Evolutionary conservation across 1,284 basidiomycete species (phyloP).

Genomic region (Kalmanozyma brasiliensis): DNA sequence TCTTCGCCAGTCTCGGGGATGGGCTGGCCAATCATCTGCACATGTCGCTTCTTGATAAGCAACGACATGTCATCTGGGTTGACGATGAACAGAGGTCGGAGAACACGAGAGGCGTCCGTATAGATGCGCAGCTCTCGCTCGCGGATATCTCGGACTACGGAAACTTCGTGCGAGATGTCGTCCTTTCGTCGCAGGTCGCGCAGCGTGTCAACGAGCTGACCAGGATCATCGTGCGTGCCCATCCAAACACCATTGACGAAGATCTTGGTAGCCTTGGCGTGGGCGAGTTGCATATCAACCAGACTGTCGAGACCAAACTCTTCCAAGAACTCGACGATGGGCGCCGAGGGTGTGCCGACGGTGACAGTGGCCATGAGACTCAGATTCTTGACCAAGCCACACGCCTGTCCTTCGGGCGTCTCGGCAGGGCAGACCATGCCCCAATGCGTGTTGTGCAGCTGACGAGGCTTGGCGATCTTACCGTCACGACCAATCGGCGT

Average conservation of each 20-base stretch:
- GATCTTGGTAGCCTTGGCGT: constrained; percentile 79
- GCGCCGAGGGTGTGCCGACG: constrained; percentile 93
- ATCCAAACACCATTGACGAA: constrained; percentile 99
- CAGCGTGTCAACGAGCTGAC: constrained; percentile 89
- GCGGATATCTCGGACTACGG: constrained; percentile 94
- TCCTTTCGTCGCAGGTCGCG: constrained; percentile 91
- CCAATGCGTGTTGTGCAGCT: constrained; percentile 99
- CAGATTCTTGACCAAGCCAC: constrained; percentile 98
- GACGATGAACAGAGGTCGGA: constrained; percentile 96
- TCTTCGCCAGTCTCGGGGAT: constrained; percentile 52
- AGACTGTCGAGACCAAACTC: constrained; percentile 78
- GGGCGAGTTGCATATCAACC: constrained; percentile 62
- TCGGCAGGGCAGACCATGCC: constrained; percentile 97
- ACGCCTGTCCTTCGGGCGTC: constrained; percentile 98
- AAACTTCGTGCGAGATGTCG: constrained; percentile 95
- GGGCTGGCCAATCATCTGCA: constrained; percentile 75
- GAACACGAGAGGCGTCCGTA: constrained; percentile 95
- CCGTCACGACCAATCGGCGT: constrained; percentile 98
- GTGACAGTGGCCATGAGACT: constrained; percentile 98
- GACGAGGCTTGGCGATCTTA: constrained; percentile 99
- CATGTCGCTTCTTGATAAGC: constrained; percentile 85
- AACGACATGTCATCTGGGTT: constrained; percentile 78
- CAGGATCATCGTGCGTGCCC: constrained; percentile 96
- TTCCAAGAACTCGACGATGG: constrained; percentile 97
- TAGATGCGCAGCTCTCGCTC: constrained; percentile 93